Evolutionary conservation across 2,329 filamentous ascomycete genomes (phyloP).

Genomic region (Didymella lethalis): DNA sequence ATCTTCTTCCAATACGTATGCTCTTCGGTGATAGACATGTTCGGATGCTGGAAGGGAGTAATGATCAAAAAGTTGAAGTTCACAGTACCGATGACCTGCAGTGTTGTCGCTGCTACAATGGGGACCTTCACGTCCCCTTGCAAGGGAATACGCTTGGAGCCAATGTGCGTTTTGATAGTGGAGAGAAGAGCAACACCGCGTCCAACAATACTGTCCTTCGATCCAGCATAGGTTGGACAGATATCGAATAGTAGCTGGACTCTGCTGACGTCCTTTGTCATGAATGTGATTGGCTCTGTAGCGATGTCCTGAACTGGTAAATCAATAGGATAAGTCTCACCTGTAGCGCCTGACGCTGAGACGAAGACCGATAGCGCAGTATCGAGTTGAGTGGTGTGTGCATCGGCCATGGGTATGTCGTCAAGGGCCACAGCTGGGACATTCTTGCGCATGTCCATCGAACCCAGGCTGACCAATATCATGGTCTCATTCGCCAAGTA

Average conservation of each 20-base stretch:
- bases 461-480: constrained; percentile 89
- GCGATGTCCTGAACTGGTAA: constrained; percentile 91
- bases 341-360: constrained; percentile 81
- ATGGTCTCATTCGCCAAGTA: constrained; percentile 90
- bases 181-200: constrained; percentile 88
- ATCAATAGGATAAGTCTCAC: constrained; percentile 89
- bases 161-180: constrained; percentile 81
- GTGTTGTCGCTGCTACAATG: constrained; percentile 78
- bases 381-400: constrained; percentile 91
- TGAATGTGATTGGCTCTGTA: constrained; percentile 93
- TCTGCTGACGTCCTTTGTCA: constrained; percentile 75
- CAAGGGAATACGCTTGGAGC: constrained; percentile 85
- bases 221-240: constrained; percentile 90
- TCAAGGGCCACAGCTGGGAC: constrained; percentile 85
- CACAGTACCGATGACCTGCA: constrained; percentile 92
- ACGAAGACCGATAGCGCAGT: constrained; percentile 92
- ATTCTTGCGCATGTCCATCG: constrained; percentile 90
- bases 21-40: constrained; percentile 88
- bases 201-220: constrained; percentile 81
- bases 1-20: constrained; percentile 98
- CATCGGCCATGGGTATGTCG: constrained; percentile 83
- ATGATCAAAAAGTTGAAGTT: constrained; percentile 98
- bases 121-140: constrained; percentile 93
- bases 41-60: constrained; percentile 91
- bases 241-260: constrained; percentile 95